Evolutionary conservation across 257 asterid species (phyloP), one percentile per base, ranked within the genome.

Genomic region (Gardenia jasminoides): DNA sequence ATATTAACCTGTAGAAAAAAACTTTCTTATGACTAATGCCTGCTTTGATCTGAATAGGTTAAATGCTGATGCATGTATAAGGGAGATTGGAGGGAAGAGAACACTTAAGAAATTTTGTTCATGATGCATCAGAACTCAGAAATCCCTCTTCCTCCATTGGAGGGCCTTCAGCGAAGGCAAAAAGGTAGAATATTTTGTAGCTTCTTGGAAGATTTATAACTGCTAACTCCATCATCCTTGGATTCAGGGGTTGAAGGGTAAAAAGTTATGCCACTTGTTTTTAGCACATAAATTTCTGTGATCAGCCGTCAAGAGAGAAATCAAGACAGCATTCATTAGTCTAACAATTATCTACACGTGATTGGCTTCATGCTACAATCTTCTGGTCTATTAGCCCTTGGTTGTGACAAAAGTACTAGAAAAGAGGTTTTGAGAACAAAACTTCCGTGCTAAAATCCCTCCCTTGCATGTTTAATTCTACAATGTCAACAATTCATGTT

Each of bases 211-310:
- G 36, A 71, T n/a, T 46, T 71, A 6, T 71, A 6, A 71, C 43
- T 71, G 19, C 19, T n/a, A 71, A 47, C 41, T 71, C 47, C 13
- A 46, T 46, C 39, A 46, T n/a, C 75, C 75, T 46, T 47, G 0
- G 61, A 33, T 46, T 46, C 30, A 71, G 75, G 75, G 46, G n/a
- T 13, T 71, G 75, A 26, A 71, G 61, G 75, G 75, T 71, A 41
- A 61, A 71, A 71, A 26, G 30, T 13, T 47, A 46, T 71, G 75
- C 75, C 75, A 71, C 54, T 47, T 71, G 75, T 46, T 71, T 47
- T 46, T 4, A 43, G 8, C 19, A 24, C 43, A 47, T 46, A 71
- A 66, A 31, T 13, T 30, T 8, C 17, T 67, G 7, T 36, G 20
- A 36, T 67, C 19, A 36, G 47, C 28, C 17, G 72, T 67, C 15